Evolutionary conservation across 768 basidiomycete species (phyloP).

Genomic region (Rhodosporidiobolus odoratus): DNA sequence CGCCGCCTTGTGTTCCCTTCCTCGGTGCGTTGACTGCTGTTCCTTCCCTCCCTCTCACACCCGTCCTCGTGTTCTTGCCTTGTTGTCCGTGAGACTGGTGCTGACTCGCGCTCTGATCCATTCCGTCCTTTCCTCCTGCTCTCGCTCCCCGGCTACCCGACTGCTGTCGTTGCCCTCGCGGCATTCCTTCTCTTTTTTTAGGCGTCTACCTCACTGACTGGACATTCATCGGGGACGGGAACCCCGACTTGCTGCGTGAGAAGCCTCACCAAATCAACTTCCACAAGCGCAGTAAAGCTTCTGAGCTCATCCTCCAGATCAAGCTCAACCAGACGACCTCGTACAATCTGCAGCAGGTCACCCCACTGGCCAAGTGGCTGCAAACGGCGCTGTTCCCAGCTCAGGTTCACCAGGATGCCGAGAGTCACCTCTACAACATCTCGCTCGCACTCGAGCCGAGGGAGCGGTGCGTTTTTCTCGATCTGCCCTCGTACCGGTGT

Average conservation of each 20-base stretch:
- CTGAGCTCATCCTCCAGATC: constrained; percentile 74
- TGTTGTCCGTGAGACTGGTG: background rate
- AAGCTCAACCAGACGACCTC: constrained; percentile 89
- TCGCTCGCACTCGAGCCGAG: constrained; percentile 84
- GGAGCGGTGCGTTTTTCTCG: constrained; percentile 61
- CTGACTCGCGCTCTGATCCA: no score
- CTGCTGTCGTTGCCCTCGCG: no score
- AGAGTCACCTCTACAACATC: constrained; percentile 59
- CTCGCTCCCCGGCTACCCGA: background rate
- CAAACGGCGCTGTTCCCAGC: background rate
- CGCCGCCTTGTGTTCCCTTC: constrained; percentile 93
- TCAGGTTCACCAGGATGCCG: constrained; percentile 17
- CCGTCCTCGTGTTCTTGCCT: background rate
- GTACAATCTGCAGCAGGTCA: constrained; percentile 74
- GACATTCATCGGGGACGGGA: constrained; percentile 97
- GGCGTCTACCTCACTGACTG: constrained; percentile 93
- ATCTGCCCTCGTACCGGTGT: no score
- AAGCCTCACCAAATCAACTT: constrained; percentile 73
- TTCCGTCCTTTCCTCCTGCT: background rate
- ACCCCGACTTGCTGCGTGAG: constrained; percentile 64
- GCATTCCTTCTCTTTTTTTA: constrained; percentile 44
- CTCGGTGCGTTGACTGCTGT: constrained; percentile 59
- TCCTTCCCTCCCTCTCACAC: background rate
- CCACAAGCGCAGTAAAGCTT: constrained; percentile 69
- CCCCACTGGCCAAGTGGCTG: constrained; percentile 51